Evolutionary conservation across 371 early-diverging fungal genomes (phyloP), one percentile per base, ranked within the genome.

Genomic region (Zopfochytrium polystomum): DNA sequence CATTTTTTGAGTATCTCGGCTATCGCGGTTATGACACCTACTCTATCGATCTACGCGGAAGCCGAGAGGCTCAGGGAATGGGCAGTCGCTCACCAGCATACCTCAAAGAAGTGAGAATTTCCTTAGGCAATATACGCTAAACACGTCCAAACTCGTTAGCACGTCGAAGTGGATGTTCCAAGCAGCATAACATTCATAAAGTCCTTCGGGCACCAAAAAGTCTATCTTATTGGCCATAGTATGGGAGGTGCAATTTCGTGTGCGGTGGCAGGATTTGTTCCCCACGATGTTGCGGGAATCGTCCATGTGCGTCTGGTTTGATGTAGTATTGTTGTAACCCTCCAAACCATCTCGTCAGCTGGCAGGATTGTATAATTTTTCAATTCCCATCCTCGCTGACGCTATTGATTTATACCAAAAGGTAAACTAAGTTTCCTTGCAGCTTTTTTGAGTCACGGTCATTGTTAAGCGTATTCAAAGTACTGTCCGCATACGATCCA

Each of bases 171-270:
- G 22, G 75, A 75, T 56, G 70, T 75, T n/a, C 75, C 75, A 0
- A 65, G 67, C 59, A 72, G 70, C 11, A 70, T 75, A 34, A 31
- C 46, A 2, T 47, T 56, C 23, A 70, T 75, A 48, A 71, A 75
- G 44, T 11, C 18, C 33, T 30, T 67, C 13, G 67, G 68, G 13
- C 64, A 68, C 47, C 47, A 63, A 22, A 68, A 71, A 56, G 70
- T 75, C 9, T 75, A 72, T 45, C 58, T 75, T 5, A 68, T 75
- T 32, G 75, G 75, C 1, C 72, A 75, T 53, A 64, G 66, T 38
- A 71, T 75, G 72, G 75, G 75, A 5, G 75, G 72, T 30, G 72
- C 72, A 23, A 57, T 75, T 13, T 72, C 72, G 3, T 75, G 72
- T 46, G 75, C 75, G 1, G 67, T 70, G 4, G 72, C 75, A 18